Evolutionary conservation across 192 early-diverging fungal species (phyloP), one percentile per base, ranked within the genome.

Genomic region (Coemansia sp.): DNA sequence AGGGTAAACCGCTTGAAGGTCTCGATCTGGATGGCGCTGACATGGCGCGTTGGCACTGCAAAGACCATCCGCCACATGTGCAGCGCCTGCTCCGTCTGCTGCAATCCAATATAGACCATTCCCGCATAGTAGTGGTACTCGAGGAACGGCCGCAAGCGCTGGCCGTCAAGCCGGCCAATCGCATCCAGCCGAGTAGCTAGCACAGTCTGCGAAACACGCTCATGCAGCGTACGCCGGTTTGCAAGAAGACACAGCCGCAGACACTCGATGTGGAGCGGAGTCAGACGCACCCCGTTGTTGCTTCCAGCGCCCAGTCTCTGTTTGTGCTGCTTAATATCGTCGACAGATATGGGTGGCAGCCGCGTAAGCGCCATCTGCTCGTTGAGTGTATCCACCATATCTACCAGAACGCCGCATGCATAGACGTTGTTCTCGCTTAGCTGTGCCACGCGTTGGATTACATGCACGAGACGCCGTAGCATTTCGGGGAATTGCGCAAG

Each of bases 181-280:
- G 71, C 64, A n/a, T 69, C 72, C 21, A 74, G 68, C 53, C 44
- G 48, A 24, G 67, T 69, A 1, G 15, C 38, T 16, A 71, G 23
- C 14, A 76, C 64, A 14, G 3, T 16, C 26, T 45, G 24, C 49
- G 45, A 49, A 23, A 63, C 75, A 5, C 68, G 68, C 53, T 43
- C 35, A 48, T 75, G 58, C 59, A 77, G 59, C n/a, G 41, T 48
- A 6, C 68, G 57, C 0, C 68, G 68, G 15, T 59, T 58, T 14
- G 75, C 67, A 53, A 77, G 55, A n/a, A 83, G 38, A 55, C 80
- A 77, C 60, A 60, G 65, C 35, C 62, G 59, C 49, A 71, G 55
- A 24, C 80, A 83, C 66, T 83, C 80, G 46, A 71, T n/a, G 56
- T 76, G 75, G 43, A 77, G 62, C 24, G 65, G 49, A 2, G 80